These are phyloP conservation scores for Flaveria bidentis DNA, from an alignment of 129 eudicot genomes.

Conservation along the genomic window DNA sequence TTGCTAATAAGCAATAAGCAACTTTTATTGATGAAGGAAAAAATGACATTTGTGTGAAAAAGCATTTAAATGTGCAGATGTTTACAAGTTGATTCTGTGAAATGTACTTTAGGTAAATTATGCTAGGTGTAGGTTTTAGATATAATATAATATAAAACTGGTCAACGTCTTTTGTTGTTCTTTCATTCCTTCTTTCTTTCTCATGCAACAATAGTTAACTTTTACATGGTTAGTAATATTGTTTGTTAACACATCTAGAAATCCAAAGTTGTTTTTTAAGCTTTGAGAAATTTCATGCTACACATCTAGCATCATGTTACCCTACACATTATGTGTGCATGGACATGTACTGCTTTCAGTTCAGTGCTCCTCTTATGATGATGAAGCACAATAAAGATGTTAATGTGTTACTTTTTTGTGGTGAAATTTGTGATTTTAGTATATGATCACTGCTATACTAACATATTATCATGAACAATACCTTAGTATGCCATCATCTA, in stretches of 20 bases:
- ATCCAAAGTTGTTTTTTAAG: background rate
- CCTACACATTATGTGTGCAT: background rate
- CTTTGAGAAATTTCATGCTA: background rate
- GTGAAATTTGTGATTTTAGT: background rate
- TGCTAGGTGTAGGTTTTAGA: too few relatives aligned
- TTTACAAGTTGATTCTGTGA: too few relatives aligned
- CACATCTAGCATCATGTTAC: background rate
- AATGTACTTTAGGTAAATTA: too few relatives aligned
- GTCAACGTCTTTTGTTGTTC: background rate
- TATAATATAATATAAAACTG: too few relatives aligned
- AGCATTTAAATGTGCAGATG: too few relatives aligned
- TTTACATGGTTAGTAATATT: background rate
- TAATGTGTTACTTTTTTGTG: background rate
- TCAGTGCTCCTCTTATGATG: background rate
- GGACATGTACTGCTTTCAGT: constrained; percentile 6
- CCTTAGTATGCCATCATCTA: background rate
- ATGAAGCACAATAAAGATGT: background rate
- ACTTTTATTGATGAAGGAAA: background rate
- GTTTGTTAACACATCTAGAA: background rate
- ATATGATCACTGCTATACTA: background rate
- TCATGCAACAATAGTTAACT: background rate
- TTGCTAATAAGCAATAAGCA: background rate
- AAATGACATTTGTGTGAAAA: too few relatives aligned
- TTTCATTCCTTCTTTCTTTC: background rate
- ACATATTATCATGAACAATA: background rate